Percentiles rank a stretch among this genome's conserved stretches.
Conservation (phyloP, 768 basidiomycete genomes). For the Neoboletus brunneissimus region DNA sequence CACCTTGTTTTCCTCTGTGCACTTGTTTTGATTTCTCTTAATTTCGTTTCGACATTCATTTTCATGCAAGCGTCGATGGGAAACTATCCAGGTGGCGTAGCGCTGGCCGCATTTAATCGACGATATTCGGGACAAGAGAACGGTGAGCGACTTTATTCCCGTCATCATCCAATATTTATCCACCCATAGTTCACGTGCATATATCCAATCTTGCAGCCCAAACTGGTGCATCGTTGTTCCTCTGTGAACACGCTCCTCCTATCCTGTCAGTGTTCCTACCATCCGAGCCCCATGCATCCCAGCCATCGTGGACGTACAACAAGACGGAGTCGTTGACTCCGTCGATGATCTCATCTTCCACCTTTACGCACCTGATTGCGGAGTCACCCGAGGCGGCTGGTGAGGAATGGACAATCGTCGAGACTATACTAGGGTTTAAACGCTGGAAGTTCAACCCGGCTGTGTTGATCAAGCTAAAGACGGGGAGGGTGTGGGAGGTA, state of each 20-base stretch:
- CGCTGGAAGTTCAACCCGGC: constrained; percentile 33
- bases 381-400: constrained; percentile 37
- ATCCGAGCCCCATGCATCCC: constrained; percentile 9
- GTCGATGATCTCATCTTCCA: constrained; percentile 37
- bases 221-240: constrained; percentile 88
- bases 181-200: constrained; percentile 58
- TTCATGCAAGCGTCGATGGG: constrained; percentile 55
- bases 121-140: constrained; percentile 36
- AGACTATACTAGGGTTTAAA: constrained; percentile 44
- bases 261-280: constrained; percentile 16
- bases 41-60: constrained; percentile 51
- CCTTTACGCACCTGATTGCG: constrained; percentile 63
- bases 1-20: constrained; percentile 46
- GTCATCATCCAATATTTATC: background rate
- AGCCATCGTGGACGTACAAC: constrained; percentile 63
- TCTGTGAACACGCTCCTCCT: constrained; percentile 64
- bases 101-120: constrained; percentile 61
- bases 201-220: constrained; percentile 85
- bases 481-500: constrained; percentile 23
- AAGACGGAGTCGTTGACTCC: constrained; percentile 70
- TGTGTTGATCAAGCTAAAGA: constrained; percentile 17
- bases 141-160: constrained; percentile 20
- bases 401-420: constrained; percentile 43
- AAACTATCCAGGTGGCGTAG: constrained; percentile 91
- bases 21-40: constrained; percentile 48